Base-by-base conservation (phyloP, 2,329 filamentous ascomycete genomes). In the Colletotrichum agaves region DNA sequence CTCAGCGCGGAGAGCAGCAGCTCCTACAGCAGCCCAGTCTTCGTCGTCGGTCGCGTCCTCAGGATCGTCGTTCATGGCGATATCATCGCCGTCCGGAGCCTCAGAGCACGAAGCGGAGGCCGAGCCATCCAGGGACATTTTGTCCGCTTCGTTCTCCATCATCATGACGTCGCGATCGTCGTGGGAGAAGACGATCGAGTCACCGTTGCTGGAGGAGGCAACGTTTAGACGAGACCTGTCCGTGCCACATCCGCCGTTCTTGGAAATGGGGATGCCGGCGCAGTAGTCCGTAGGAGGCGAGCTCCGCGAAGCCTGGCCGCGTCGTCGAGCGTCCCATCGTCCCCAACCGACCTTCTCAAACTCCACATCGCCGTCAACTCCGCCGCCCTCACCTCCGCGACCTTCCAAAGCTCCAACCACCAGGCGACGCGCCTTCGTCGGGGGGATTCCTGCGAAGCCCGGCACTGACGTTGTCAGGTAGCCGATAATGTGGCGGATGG, bases 261-360 rank as follows among this genome's bases (percentile, higher is more conserved):
- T 83, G 72, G 79, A 78, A 75, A 90, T 90, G 72, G 87, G 87
- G 69, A 91, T 89, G 71, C 83, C 85, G 31, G 81, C 77, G 52
- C 81, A 78, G 72, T 83, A 83, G 76, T 77, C 75, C 72, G 73
- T 82, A 77, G 77, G 83, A 76, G 72, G 77, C 74, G 72, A 78
- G 75, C 77, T 75, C 71, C 84, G 82, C 69, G 82, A 74, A 47
- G 86, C 82, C 69, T 92, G 87, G 61, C 90, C 92, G 73, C 89
- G 89, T 77, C 88, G 86, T 76, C 90, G 90, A 69, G 94, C 96
- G 79, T 97, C 92, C 95, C 95, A 99, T 72, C 94, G 90, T 67
- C 96, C 96, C 95, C 95, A 98, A 75, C 95, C 95, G 67, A 98
- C 93, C 84, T 98, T 98, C 79, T 97, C 92, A 76, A 97, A 98